phyloP scores from a whole-genome alignment of 148 eudicot genomes.

The Nepenthes mirabilis region DNA sequence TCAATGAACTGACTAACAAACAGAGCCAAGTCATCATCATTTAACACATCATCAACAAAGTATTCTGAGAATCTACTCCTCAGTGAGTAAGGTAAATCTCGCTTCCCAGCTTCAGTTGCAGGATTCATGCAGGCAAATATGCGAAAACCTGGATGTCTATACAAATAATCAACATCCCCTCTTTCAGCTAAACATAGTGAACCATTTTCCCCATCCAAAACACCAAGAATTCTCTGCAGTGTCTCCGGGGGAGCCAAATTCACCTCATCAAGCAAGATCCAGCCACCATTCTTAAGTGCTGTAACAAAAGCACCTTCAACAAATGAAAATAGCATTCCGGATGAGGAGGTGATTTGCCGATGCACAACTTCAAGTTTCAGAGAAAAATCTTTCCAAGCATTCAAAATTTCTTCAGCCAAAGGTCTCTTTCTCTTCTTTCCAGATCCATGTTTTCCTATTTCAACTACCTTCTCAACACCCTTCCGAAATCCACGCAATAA shows the following conservation, averaged over 20 bases:
- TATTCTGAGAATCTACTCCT: constrained; percentile 83
- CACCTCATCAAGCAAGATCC: constrained; percentile 97
- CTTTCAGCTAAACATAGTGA: constrained; percentile 92
- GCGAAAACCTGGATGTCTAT: constrained; percentile 67
- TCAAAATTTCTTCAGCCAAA: constrained; percentile 29
- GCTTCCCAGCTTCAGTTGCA: constrained; percentile 97
- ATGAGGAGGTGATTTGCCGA: constrained; percentile 49
- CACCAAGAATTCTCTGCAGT: constrained; percentile 84
- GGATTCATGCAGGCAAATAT: constrained; percentile 99
- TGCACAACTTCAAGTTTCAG: constrained; percentile 49
- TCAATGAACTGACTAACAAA: constrained; percentile 52
- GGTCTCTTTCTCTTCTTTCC: constrained; percentile 65
- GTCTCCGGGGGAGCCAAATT: constrained; percentile 98
- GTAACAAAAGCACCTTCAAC: constrained; percentile 94
- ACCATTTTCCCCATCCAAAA: constrained; percentile 85
- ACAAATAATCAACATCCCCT: constrained; percentile 62
- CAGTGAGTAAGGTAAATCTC: constrained; percentile 72
- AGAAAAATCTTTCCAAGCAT: constrained; percentile 48
- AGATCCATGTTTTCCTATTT: constrained; percentile 23
- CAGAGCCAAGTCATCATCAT: constrained; percentile 59
- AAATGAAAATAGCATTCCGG: constrained; percentile 90
- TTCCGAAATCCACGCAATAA: constrained; percentile 41
- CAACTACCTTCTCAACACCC: constrained; percentile 25
- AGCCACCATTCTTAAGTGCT: constrained; percentile 79
- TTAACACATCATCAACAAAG: constrained; percentile 83